Base-by-base conservation (phyloP, 352 stramenopile species). In the Aphanomyces euteiches region DNA sequence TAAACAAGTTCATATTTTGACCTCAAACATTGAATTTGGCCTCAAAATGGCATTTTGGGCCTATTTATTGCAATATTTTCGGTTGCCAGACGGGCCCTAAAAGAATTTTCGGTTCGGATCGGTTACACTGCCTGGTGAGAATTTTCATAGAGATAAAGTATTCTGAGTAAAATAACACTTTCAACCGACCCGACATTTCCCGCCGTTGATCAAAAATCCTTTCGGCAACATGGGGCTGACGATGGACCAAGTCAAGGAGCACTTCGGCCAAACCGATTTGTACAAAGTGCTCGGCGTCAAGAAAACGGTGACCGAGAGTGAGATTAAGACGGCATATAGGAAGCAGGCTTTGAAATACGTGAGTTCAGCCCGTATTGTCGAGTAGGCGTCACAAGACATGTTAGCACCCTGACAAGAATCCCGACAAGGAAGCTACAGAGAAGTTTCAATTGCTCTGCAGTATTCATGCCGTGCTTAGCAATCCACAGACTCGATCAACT, bases 341-440 rank as follows among this genome's bases (percentile, higher is more conserved):
- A 90, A 89, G 72, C 73, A 87, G 8, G 84, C 83, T 34, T 74
- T 95, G 38, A 82, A 86, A 79, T 90, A 83, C 53, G 83, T 90
- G 75, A 50, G 79, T 75, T 13, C 13, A 45, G 12, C 5, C 21
- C 41, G 13, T 7, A 34, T 59, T 61, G 67, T 57, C 40, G 34
- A 13, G 15, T 64, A 48, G 6, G 66, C 72, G 66, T 73, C 57
- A 40, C 58, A 36, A 60, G 60, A 38, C 36, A 37, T 38, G n/a
- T 21, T 72, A 97, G 87, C 90, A 97, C 65, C 90, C 90, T 15
- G 90, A 97, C 73, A 97, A 97, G 72, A 90, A 95, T 43, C 85
- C 80, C 21, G 88, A 96, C 76, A 79, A 74, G 38, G 74, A 87
- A 47, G 78, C 87, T 45, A 93, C 83, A 1, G 74, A 77, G 40